Percentiles rank a stretch among this genome's conserved stretches.
These are phyloP conservation scores for Geosmithia morbida DNA, from an alignment of 2,329 filamentous ascomycete species.

Conservation along the genomic window DNA sequence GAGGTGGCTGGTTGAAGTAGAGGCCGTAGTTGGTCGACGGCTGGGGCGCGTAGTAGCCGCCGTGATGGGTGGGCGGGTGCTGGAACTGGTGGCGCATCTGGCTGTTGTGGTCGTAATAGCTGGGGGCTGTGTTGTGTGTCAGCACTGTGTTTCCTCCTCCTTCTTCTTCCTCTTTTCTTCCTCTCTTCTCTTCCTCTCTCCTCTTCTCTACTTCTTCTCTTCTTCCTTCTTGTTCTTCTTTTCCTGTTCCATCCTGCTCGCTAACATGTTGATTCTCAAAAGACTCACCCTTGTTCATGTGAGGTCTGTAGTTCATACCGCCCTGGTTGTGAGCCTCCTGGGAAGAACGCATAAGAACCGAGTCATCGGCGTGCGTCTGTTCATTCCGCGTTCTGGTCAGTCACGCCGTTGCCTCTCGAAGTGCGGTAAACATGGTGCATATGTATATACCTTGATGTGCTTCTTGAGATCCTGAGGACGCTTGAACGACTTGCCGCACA, in stretches of 20 bases:
- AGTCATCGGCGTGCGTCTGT: slow-evolving; percentile 86
- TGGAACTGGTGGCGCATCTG: slow-evolving; percentile 45
- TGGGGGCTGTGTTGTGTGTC: slow-evolving; percentile 24
- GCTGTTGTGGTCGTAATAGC: slow-evolving; percentile 51
- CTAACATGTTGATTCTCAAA: too few species aligned
- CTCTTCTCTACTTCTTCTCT: too few species aligned
- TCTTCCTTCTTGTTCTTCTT: too few species aligned
- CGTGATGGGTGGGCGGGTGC: slow-evolving; percentile 38
- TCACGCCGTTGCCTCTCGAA: neutral
- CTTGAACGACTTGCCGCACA: slow-evolving; percentile 98
- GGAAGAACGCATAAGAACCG: slow-evolving; percentile 47
- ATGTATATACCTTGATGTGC: slow-evolving; percentile 63
- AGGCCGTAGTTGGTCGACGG: slow-evolving; percentile 50
- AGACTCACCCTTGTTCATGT: slow-evolving; percentile 36
- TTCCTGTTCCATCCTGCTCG: too few species aligned
- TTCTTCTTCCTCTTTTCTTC: slow-evolving; percentile 1
- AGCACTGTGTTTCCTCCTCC: slow-evolving; percentile 2
- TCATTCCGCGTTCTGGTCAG: slow-evolving; percentile 9
- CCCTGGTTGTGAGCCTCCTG: slow-evolving; percentile 38
- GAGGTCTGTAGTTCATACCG: slow-evolving; percentile 40
- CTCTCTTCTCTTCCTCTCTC: slow-evolving; percentile 5
- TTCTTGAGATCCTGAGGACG: slow-evolving; percentile 98
- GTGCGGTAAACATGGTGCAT: neutral
- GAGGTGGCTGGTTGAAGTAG: slow-evolving; percentile 58
- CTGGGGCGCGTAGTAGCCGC: slow-evolving; percentile 43